Evolutionary conservation across 345 rosid species (phyloP).

Genomic region (Balakata baccata): DNA sequence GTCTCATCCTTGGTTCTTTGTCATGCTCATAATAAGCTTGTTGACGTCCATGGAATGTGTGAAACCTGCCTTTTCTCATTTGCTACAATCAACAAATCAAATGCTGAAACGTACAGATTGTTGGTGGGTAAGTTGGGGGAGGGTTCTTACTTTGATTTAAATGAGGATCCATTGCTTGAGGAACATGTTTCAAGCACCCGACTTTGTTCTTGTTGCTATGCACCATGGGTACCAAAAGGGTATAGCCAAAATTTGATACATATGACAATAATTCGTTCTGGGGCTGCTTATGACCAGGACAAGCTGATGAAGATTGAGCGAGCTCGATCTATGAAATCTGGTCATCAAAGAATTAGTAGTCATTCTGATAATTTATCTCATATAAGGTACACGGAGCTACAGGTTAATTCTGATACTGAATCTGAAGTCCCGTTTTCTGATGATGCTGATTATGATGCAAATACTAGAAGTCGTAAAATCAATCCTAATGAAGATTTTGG

Average conservation of each 20-base stretch:
- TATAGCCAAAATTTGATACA: conserved; percentile 29
- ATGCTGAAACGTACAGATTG: conserved; percentile 76
- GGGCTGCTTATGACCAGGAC: conserved; percentile 22
- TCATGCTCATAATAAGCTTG: conserved; percentile 73
- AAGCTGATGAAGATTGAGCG: conserved; percentile 21
- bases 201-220: conserved; percentile 68
- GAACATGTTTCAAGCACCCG: conserved; percentile 21
- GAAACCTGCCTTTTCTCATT: conserved; percentile 77
- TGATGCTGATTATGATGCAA: conserved; percentile 25
- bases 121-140: conserved; percentile 76
- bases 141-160: conserved; percentile 37
- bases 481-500: conserved; percentile 28
- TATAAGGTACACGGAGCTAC: conserved; percentile 66
- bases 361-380: conserved; percentile 45
- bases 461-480: conserved; percentile 19
- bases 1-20: conserved; percentile 80
- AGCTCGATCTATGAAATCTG: conserved; percentile 19
- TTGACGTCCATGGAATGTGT: conserved; percentile 74
- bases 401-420: conserved; percentile 58
- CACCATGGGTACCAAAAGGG: conserved; percentile 46
- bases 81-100: conserved; percentile 68
- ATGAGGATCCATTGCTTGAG: conserved; percentile 29
- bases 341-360: conserved; percentile 27
- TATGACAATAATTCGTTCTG: conserved; percentile 26
- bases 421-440: conserved; percentile 45